These are phyloP conservation scores for Thraustotheca clavata DNA, from an alignment of 352 stramenopile species.

Conservation along the genomic window DNA sequence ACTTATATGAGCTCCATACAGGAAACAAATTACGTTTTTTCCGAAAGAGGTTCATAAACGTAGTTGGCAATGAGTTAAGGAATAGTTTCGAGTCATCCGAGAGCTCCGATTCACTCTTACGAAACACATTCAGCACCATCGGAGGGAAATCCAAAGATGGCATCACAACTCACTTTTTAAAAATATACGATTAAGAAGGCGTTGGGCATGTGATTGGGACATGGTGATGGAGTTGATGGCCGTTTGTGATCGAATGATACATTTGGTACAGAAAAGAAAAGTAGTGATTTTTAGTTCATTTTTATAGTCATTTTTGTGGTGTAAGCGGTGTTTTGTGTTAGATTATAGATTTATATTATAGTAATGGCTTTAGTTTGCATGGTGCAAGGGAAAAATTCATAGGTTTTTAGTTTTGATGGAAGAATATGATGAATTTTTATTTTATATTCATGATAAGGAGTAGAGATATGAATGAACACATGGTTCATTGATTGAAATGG, in stretches of 20 bases:
- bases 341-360: no score
- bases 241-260: neutral
- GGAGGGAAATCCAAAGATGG: no score
- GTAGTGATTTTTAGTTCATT: no score
- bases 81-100: conserved; percentile 78
- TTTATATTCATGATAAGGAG: neutral
- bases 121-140: conserved; percentile 66
- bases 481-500: conserved; percentile 11
- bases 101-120: conserved; percentile 51
- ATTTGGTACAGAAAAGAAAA: no score
- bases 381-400: no score
- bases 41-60: conserved; percentile 78
- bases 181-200: no score
- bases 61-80: conserved; percentile 71
- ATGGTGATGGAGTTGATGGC: neutral
- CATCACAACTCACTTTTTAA: no score
- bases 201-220: neutral
- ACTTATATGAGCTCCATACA: conserved; percentile 79
- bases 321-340: no score
- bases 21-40: conserved; percentile 73
- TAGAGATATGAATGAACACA: no score
- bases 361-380: no score
- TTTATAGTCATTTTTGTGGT: no score
- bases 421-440: neutral
- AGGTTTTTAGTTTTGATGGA: neutral